Evolutionary conservation across 2,329 filamentous ascomycete species (phyloP).

Genomic region (Fusarium sp.): DNA sequence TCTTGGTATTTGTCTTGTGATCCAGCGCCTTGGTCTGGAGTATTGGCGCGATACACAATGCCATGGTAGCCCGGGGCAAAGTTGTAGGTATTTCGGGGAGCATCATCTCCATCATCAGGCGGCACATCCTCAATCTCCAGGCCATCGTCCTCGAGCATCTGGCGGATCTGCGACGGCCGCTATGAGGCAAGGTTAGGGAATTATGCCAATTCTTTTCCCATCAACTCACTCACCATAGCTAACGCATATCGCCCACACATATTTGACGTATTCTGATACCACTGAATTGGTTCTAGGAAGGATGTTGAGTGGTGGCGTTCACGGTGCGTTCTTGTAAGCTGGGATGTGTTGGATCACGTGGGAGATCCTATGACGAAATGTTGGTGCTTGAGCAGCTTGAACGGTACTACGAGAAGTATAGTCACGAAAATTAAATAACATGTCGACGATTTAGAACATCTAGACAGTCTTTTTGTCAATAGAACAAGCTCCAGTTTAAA

Average conservation of each 20-base stretch:
- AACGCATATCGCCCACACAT: slow-evolving; percentile 59
- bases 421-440: not conserved
- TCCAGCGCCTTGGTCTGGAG: slow-evolving; percentile 72
- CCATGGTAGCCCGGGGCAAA: slow-evolving; percentile 92
- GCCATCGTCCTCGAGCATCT: slow-evolving; percentile 79
- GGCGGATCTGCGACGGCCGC: slow-evolving; percentile 83
- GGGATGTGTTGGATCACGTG: slow-evolving; percentile 20
- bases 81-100: slow-evolving; percentile 85
- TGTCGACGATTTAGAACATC: too few relatives aligned
- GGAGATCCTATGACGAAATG: slow-evolving; percentile 11
- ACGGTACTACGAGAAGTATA: too few relatives aligned
- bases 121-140: slow-evolving; percentile 82
- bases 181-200: slow-evolving; percentile 54
- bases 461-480: too few relatives aligned
- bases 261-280: not conserved
- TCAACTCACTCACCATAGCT: slow-evolving; percentile 49
- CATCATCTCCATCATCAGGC: slow-evolving; percentile 73
- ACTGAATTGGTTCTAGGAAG: not conserved
- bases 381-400: too few relatives aligned
- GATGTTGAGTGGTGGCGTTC: slow-evolving; percentile 3
- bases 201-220: too few relatives aligned
- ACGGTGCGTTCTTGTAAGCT: not conserved
- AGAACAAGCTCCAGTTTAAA: not conserved
- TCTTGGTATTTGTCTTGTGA: slow-evolving; percentile 44
- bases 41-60: slow-evolving; percentile 86